Conservation (phyloP, 2,329 filamentous ascomycete genomes). For the Aspergillus brasiliensis region DNA sequence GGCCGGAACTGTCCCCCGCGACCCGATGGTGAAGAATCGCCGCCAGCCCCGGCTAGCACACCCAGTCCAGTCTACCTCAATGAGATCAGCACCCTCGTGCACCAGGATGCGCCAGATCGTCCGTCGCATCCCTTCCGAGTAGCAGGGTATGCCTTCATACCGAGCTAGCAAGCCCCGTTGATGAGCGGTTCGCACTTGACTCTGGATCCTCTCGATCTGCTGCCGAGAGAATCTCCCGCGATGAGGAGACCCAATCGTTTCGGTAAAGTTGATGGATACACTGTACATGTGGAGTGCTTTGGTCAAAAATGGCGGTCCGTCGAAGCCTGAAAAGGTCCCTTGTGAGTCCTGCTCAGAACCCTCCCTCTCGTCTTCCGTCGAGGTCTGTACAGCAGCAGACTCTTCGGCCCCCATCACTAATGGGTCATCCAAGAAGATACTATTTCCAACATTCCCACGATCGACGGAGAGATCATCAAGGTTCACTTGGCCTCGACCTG, state of each 20-base stretch:
- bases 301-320: neutral
- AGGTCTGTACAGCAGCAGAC: neutral
- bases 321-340: neutral
- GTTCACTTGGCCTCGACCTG: constrained; percentile 7
- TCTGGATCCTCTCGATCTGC: constrained; percentile 21
- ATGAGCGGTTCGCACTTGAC: constrained; percentile 22
- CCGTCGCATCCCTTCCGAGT: constrained; percentile 8
- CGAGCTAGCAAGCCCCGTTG: constrained; percentile 17
- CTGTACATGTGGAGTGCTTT: neutral
- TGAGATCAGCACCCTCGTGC: constrained; percentile 22
- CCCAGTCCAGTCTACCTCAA: constrained; percentile 19
- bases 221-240: constrained; percentile 21
- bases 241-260: constrained; percentile 17
- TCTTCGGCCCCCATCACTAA: neutral
- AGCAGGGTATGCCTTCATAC: constrained; percentile 17
- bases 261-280: constrained; percentile 18
- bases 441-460: neutral
- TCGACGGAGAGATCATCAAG: neutral
- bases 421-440: constrained; percentile 3
- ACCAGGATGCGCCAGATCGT: constrained; percentile 19
- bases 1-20: neutral
- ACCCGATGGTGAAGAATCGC: constrained; percentile 4
- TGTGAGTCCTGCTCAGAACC: neutral
- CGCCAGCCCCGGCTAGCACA: constrained; percentile 11
- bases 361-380: neutral